Conservation (phyloP, 371 early-diverging fungal species). For the Mucor plumbeus region DNA sequence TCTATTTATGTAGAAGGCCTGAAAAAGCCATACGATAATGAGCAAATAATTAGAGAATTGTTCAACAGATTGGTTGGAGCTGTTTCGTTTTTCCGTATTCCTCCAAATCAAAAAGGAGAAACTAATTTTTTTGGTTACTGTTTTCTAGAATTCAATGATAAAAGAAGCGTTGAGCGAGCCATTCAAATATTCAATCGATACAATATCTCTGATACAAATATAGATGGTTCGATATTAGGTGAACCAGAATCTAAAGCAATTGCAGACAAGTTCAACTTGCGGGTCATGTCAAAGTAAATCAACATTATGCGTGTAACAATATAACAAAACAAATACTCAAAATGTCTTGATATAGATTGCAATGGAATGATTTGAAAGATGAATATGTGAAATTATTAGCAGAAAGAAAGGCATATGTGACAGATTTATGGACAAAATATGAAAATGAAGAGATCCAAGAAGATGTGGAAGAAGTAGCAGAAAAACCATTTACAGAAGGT, state of each 20-base stretch:
- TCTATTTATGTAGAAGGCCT: conserved; percentile 53
- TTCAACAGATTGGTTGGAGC: conserved; percentile 36
- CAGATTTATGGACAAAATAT: conserved; percentile 28
- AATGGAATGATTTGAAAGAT: conserved; percentile 34
- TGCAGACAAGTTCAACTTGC: conserved; percentile 22
- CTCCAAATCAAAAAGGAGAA: conserved; percentile 23
- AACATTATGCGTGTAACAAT: not conserved
- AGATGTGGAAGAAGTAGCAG: not conserved
- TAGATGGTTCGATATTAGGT: not conserved
- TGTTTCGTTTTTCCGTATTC: conserved; percentile 43
- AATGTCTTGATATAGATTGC: conserved; percentile 17
- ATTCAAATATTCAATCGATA: conserved; percentile 27
- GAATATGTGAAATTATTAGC: conserved; percentile 34
- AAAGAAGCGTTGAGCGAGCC: conserved; percentile 36
- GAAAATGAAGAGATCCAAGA: conserved; percentile 8
- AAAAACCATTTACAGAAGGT: conserved; percentile 22
- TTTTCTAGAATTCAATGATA: conserved; percentile 49
- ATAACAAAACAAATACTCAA: not conserved
- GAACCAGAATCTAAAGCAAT: conserved; percentile 2
- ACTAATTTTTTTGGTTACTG: conserved; percentile 39
- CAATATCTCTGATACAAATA: not conserved
- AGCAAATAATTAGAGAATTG: conserved; percentile 28
- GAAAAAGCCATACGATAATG: conserved; percentile 28
- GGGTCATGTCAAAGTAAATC: conserved; percentile 52
- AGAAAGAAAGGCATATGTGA: conserved; percentile 11